Base-by-base conservation (phyloP, 2,329 filamentous ascomycete species). In the Botrytis medusae region DNA sequence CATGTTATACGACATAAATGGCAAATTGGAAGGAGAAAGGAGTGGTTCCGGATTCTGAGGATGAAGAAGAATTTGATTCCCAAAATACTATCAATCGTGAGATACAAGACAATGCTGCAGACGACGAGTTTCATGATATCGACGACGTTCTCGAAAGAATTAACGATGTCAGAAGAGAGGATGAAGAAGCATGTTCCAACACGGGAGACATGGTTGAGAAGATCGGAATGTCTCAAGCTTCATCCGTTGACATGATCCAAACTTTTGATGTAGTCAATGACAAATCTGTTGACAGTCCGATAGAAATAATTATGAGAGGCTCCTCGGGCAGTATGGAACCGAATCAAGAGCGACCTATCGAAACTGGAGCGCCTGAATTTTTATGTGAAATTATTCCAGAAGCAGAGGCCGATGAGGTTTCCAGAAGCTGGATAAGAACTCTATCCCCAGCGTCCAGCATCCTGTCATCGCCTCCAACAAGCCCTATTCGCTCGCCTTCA, bases 381-480 rank as follows among this genome's bases (percentile, higher is more conserved):
- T 29, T 29, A 29, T 25, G 54, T 60, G 12, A 70, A 44, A 40
- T 18, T 32, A 44, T 22, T 71, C 32, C 42, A 62, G n/a, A 62
- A 65, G 67, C 62, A 48, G 57, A 62, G 22, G 75, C 78, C 18
- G 83, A 84, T 51, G 82, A 82, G 37, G 81, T 83, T 75, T 83
- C 83, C 3, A 80, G 74, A 57, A 82, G 81, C 74, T 82, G 84
- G 77, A 79, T 83, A n/a, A 80, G 80, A 54, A 76, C 82, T 51
- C 82, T 80, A 25, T 81, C 82, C 7, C 78, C 81, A 6, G 78
- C 77, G 20, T 79, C 76, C 25, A 81, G 79, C 57, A 78, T 79
- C 22, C 76, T 79, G 57, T 73, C 79, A 46, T 79, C 78, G 51
- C 75, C 74, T 16, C 75, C 78, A 37, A 59, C 37, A 8, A 67